Evolutionary conservation across 1,284 basidiomycete species (phyloP), one percentile per base, ranked within the genome.

Genomic region (Leccinum fuscescens): DNA sequence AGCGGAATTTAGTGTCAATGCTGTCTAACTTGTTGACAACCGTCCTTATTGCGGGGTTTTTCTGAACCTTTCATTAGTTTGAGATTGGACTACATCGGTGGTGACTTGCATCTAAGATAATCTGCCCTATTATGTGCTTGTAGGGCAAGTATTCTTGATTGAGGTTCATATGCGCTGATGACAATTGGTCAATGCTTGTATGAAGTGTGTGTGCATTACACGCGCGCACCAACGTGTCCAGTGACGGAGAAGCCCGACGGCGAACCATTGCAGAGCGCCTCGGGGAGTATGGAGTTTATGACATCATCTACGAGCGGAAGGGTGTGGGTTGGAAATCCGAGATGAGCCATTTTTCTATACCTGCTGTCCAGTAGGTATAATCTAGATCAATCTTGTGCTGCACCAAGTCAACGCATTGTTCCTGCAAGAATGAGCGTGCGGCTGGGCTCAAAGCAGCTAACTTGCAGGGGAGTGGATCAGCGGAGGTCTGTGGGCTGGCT

Each of bases 21-120:
- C 77, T 85, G 69, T 97, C 87, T 20, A 98, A 78, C 74, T 99
- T 99, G 80, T 99, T 98, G 50, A 99, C 95, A 2, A 99, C 94
- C 0, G 96, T 99, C 64, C 83, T 83, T 50, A 97, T 82, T 7
- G 77, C 77, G 15, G 82, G 80, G 67, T 92, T 92, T 90, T 97
- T 97, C 94, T 96, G 67, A 20, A 31, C 39, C 1, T n/a, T 27
- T 15, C 46, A 44, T 66, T n/a, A 66, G 64, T 55, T 46, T 11
- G 17, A 37, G 6, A 17, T 33, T 39, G 20, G 14, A 44, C 5
- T 5, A 14, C 11, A 60, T 49, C 12, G 6, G 51, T 27, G 7
- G 9, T 12, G 49, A 78, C 92, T 69, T 69, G 93, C 95, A 75
- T 97, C 94, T 31, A 97, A 77, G 44, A 98, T 88, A 31, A 98